Evolutionary conservation across 2,329 filamentous ascomycete genomes (phyloP).

Genomic region (Pezicula rhizophila): DNA sequence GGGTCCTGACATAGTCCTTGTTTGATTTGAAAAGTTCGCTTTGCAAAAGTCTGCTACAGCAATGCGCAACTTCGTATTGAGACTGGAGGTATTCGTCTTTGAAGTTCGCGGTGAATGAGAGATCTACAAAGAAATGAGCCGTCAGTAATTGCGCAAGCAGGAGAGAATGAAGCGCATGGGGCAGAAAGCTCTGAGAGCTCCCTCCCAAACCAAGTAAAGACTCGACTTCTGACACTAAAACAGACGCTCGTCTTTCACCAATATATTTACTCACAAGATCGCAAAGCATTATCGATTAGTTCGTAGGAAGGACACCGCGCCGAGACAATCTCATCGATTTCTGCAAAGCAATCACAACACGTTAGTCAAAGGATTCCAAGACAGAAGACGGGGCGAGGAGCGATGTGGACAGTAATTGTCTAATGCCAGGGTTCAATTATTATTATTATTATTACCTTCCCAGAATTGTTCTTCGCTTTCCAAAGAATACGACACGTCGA

Average conservation of each 20-base stretch:
- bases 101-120: constrained; percentile 70
- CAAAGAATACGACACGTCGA: constrained; percentile 62
- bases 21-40: constrained; percentile 70
- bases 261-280: constrained; percentile 43
- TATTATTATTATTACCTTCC: constrained; percentile 66
- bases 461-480: constrained; percentile 85
- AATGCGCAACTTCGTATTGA: constrained; percentile 74
- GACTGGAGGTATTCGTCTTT: constrained; percentile 69
- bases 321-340: constrained; percentile 61
- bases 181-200: too few relatives aligned
- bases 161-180: too few relatives aligned
- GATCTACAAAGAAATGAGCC: constrained; percentile 33
- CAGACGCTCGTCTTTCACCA: too few relatives aligned
- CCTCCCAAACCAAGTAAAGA: too few relatives aligned
- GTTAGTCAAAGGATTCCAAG: background rate
- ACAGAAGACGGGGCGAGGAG: constrained; percentile 1
- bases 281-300: constrained; percentile 77
- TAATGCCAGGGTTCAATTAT: constrained; percentile 17
- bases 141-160: too few relatives aligned
- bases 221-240: too few relatives aligned
- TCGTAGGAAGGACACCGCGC: constrained; percentile 52
- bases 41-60: constrained; percentile 71
- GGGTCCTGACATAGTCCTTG: constrained; percentile 80
- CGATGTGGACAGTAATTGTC: background rate
- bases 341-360: constrained; percentile 32